Percentiles rank a stretch among this genome's conserved stretches.
Evolutionary conservation across 2,329 filamentous ascomycete genomes (phyloP).

Genomic region (Exophiala bonariae): DNA sequence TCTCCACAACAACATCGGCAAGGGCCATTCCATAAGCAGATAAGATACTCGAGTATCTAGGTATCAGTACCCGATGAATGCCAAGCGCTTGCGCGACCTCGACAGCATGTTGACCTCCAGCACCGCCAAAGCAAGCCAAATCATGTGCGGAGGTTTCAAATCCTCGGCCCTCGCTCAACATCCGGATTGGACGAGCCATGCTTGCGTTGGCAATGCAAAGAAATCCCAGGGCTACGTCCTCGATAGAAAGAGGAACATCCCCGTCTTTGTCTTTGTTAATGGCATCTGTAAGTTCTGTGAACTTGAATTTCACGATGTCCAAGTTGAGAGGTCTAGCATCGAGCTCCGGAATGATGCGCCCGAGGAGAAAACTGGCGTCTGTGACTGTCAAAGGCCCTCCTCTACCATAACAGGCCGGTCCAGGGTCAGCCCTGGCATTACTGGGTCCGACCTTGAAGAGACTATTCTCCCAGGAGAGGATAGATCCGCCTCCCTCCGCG

Average conservation of each 20-base stretch:
- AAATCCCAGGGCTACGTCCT: constrained; percentile 43
- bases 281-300: constrained; percentile 44
- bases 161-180: constrained; percentile 30
- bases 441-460: constrained; percentile 89
- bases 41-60: constrained; percentile 42
- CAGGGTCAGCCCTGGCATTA: constrained; percentile 83
- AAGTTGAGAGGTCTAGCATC: constrained; percentile 69
- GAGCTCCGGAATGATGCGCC: constrained; percentile 67
- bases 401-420: constrained; percentile 88
- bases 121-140: constrained; percentile 34
- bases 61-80: constrained; percentile 44
- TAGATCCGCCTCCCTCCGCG: constrained; percentile 60
- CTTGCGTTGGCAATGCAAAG: constrained; percentile 45
- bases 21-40: constrained; percentile 48
- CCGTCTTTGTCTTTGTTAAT: constrained; percentile 41
- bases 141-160: constrained; percentile 31
- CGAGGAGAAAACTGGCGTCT: constrained; percentile 84
- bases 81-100: constrained; percentile 43
- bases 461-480: constrained; percentile 77
- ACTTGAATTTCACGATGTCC: constrained; percentile 42
- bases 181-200: constrained; percentile 37
- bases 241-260: constrained; percentile 36
- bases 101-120: constrained; percentile 43
- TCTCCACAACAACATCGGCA: constrained; percentile 33
- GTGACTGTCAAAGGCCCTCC: constrained; percentile 89